A percentile compares a stretch with the other conserved stretches of the same genome.
phyloP scores from a whole-genome alignment of 1,284 basidiomycete species.

The Stygiomarasmius scandens region DNA sequence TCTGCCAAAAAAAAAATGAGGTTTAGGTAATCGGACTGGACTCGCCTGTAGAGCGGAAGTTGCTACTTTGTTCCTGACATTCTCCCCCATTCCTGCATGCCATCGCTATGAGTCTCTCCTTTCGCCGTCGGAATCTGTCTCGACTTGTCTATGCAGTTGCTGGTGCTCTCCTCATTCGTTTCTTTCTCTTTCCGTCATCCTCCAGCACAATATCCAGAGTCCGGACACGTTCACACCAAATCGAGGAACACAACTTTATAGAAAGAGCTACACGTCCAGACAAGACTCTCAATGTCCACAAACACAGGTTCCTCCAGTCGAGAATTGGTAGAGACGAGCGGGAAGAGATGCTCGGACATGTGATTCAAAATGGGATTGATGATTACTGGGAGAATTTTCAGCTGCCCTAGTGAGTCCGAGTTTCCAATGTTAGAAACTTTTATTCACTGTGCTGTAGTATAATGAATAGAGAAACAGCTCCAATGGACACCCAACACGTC shows the following conservation, averaged over 20 bases:
- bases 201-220: constrained; percentile 30
- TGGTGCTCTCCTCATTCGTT: constrained; percentile 9
- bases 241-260: constrained; percentile 79
- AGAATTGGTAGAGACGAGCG: constrained; percentile 84
- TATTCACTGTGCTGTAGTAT: background rate
- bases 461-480: too few relatives aligned
- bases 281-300: constrained; percentile 83
- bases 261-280: constrained; percentile 85
- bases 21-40: too few relatives aligned
- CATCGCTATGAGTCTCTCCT: constrained; percentile 29
- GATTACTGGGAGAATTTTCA: constrained; percentile 94
- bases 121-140: constrained; percentile 44
- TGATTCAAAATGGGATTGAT: constrained; percentile 74
- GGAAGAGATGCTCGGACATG: constrained; percentile 76
- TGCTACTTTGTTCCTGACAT: background rate
- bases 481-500: constrained; percentile 86
- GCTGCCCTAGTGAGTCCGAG: constrained; percentile 75
- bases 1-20: too few relatives aligned
- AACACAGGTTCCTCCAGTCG: constrained; percentile 84
- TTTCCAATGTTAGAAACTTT: background rate
- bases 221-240: constrained; percentile 52
- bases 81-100: background rate
- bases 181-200: constrained; percentile 17
- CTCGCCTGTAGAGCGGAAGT: background rate
- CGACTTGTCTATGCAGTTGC: constrained; percentile 29